Base-by-base conservation (phyloP, 75 land plant genomes). In the Cupressus sempervirens region DNA sequence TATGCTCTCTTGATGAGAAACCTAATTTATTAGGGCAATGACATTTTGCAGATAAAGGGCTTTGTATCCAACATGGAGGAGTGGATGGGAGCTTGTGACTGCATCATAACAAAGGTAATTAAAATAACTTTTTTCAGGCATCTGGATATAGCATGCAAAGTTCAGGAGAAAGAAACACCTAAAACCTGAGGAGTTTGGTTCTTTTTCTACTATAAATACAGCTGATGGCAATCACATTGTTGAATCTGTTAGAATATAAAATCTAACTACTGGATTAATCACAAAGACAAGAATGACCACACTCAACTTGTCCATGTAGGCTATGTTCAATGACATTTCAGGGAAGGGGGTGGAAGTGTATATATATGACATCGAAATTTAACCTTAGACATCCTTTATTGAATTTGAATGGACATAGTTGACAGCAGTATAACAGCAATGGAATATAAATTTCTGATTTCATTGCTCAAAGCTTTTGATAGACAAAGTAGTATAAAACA, bases 71-170 rank as follows among this genome's bases (percentile, higher is more conserved):
- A 96, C 77, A 96, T 96, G 96, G 91, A 92, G 87, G 94, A 95
- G 73, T 96, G 98, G 98, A 96, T 96, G 98, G 97, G 94, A 40
- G 95, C 98, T 84, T 95, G 97, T 76, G 97, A 96, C 79, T 96
- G 98, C 85, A 92, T 96, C 38, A 93, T 96, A n/a, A 96, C 97
- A 75, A 96, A 96, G 91, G 98, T 93, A 87, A 18, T 40, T 16
- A 52, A 38, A 34, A 29, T 36, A 32, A 9, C 58, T 6, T 45
- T 76, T 76, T 38, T 79, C 32, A 70, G 35, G 74, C 74, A 30
- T 29, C 74, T 30, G 1, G 13, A 70, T 70, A 10, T 70, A 70
- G 30, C 11, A n/a, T 70, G 34, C 73, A n/a, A 70, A 70, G 30
- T 70, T 70, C 34, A 29, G 73, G 73, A 70, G 73, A 70, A 70